phyloP scores from a whole-genome alignment of 129 eudicot genomes.

The Cynara cardunculus region DNA sequence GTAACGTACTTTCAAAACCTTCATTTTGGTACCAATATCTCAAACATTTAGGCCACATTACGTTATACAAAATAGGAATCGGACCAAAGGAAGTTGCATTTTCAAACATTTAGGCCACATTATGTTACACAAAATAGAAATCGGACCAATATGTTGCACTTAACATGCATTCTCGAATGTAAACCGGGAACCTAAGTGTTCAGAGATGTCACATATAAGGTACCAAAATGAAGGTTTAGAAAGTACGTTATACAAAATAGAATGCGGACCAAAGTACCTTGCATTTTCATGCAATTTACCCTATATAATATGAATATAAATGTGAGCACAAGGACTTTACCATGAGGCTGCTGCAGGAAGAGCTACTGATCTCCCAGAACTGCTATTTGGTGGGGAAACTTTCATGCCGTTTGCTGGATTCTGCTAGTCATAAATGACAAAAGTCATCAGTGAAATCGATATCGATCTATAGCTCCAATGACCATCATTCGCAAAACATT shows the following conservation, averaged over 20 bases:
- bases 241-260: not conserved
- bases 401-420: constrained; percentile 20
- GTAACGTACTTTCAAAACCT: not conserved
- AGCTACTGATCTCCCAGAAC: constrained; percentile 22
- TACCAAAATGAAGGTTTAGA: not conserved
- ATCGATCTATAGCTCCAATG: not conserved
- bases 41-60: not conserved
- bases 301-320: not conserved
- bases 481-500: not conserved
- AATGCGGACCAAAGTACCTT: not conserved
- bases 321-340: constrained; percentile 5
- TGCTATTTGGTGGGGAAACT: constrained; percentile 28
- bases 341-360: constrained; percentile 35
- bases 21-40: not conserved
- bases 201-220: not conserved
- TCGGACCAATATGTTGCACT: not conserved
- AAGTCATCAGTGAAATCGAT: not conserved
- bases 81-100: too few relatives aligned
- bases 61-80: not conserved
- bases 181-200: not conserved
- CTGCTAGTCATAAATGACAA: constrained; percentile 4
- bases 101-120: not conserved
- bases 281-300: not conserved
- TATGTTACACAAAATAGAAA: not conserved
- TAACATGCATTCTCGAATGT: not conserved